Evolutionary conservation across 164 flowering plant species (phyloP).

Genomic region (Chimonanthus praecox): DNA sequence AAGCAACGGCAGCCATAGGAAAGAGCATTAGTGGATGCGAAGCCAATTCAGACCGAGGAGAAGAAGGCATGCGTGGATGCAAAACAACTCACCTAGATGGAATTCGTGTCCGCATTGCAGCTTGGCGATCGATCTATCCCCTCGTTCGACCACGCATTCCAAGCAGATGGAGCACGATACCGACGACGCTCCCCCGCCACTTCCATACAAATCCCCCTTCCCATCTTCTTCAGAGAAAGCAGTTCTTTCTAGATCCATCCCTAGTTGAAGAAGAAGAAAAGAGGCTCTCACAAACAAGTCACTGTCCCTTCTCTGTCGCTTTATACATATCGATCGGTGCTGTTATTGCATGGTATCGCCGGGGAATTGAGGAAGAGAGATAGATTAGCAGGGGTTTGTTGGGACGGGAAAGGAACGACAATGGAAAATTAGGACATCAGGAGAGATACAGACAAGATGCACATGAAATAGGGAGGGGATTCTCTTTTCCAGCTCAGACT

Average conservation of each 20-base stretch:
- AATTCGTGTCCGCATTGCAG: slow-evolving; percentile 15
- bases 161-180: slow-evolving; percentile 12
- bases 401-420: neutral
- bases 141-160: slow-evolving; percentile 7
- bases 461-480: slow-evolving; percentile 3
- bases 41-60: neutral
- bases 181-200: slow-evolving; percentile 5
- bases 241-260: slow-evolving; percentile 7
- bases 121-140: slow-evolving; percentile 8
- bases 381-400: neutral
- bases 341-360: neutral
- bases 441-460: slow-evolving; percentile 1
- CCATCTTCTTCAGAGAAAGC: slow-evolving; percentile 4
- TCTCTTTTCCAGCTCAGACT: slow-evolving; percentile 2
- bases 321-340: neutral
- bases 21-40: neutral
- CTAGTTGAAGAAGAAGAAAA: neutral
- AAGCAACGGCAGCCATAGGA: neutral
- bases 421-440: neutral
- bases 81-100: slow-evolving; percentile 7
- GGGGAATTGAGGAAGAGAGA: neutral
- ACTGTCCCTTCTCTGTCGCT: neutral
- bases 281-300: neutral
- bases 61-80: neutral
- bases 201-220: neutral